These are phyloP conservation scores for Penicillium verhagenii DNA, from an alignment of 495 filamentous ascomycete species.

Conservation along the genomic window DNA sequence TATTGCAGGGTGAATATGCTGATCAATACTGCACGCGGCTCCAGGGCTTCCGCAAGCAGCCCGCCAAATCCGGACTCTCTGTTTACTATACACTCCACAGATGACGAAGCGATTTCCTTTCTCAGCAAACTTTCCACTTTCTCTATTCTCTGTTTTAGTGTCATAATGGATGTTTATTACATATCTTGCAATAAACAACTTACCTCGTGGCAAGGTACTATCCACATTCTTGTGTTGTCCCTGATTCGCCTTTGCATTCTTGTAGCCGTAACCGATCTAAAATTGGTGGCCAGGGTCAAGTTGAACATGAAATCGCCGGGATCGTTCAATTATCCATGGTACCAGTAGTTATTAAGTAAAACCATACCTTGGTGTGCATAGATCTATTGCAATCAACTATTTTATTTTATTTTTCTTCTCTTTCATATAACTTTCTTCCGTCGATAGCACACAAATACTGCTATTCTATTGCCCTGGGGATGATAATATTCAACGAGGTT, in stretches of 20 bases:
- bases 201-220: conserved; percentile 22
- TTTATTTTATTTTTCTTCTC: not conserved
- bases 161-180: not conserved
- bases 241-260: conserved; percentile 26
- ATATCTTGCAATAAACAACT: not conserved
- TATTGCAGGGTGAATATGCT: not conserved
- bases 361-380: no score
- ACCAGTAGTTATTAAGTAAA: no score
- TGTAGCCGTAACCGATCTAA: conserved; percentile 9
- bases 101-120: not conserved
- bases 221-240: conserved; percentile 25
- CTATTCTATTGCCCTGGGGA: not conserved
- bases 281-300: conserved; percentile 5
- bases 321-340: no score
- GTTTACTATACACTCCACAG: not conserved
- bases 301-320: conserved; percentile 9
- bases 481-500: not conserved
- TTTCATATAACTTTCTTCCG: not conserved
- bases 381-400: no score
- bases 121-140: not conserved
- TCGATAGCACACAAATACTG: not conserved
- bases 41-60: conserved; percentile 15
- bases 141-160: not conserved
- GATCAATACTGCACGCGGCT: conserved; percentile 9
- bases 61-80: conserved; percentile 7